Conservation (phyloP, 202 grass and related monocot species). For the Sporobolus alterniflorus region DNA sequence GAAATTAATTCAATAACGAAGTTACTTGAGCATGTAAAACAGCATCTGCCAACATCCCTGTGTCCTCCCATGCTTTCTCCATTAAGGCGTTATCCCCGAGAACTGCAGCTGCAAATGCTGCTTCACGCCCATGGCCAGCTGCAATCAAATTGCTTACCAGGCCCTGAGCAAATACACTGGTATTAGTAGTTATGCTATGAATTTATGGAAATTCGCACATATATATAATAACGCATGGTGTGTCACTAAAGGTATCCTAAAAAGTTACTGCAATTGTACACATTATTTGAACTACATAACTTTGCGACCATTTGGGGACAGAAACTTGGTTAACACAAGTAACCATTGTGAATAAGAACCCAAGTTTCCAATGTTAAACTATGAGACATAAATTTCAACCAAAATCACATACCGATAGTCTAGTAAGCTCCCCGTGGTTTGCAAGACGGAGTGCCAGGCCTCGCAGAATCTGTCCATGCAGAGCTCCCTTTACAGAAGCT, state of each 20-base stretch:
- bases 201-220: not conserved
- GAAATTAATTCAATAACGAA: conserved; percentile 22
- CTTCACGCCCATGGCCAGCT: conserved; percentile 95
- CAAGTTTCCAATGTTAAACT: conserved; percentile 30
- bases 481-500: conserved; percentile 94
- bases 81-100: conserved; percentile 97
- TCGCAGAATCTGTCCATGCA: conserved; percentile 89
- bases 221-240: not conserved
- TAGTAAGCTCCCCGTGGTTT: conserved; percentile 98
- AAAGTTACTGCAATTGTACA: not conserved
- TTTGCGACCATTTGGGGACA: not conserved
- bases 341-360: conserved; percentile 13
- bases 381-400: conserved; percentile 8
- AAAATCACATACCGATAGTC: conserved; percentile 81
- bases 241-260: conserved; percentile 16
- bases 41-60: conserved; percentile 93
- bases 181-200: conserved; percentile 30
- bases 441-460: conserved; percentile 94
- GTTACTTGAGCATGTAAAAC: conserved; percentile 98
- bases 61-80: conserved; percentile 99
- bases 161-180: conserved; percentile 55
- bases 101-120: conserved; percentile 95
- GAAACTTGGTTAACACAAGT: conserved; percentile 7
- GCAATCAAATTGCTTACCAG: conserved; percentile 86
- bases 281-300: not conserved